Evolutionary conservation across 176 grass and related monocot genomes (phyloP).

Genomic region (Juncus inflexus): DNA sequence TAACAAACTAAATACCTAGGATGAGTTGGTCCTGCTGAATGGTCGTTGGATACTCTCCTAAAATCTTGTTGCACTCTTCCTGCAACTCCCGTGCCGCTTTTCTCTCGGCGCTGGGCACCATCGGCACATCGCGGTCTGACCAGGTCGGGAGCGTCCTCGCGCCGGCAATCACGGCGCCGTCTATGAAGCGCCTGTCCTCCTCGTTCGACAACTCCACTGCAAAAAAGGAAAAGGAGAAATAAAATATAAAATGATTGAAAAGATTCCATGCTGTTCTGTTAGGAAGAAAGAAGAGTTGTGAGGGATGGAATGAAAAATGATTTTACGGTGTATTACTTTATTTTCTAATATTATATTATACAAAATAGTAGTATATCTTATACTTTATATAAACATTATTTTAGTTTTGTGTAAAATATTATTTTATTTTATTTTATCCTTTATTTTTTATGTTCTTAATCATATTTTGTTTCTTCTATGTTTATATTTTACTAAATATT

Average conservation of each 20-base stretch:
- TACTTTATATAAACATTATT: too few relatives aligned
- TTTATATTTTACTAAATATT: too few relatives aligned
- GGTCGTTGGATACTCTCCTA: constrained; percentile 65
- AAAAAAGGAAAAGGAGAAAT: constrained; percentile 6
- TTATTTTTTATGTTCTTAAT: too few relatives aligned
- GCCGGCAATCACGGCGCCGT: constrained; percentile 82
- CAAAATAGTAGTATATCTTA: too few relatives aligned
- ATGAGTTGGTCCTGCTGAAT: constrained; percentile 58
- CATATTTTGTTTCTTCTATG: too few relatives aligned
- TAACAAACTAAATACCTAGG: constrained; percentile 38
- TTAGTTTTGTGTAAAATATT: too few relatives aligned
- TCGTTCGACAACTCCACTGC: constrained; percentile 43
- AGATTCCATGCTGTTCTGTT: too few relatives aligned
- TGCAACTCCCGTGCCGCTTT: constrained; percentile 58
- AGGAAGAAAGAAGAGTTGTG: too few relatives aligned
- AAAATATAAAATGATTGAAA: not conserved
- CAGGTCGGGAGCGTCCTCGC: constrained; percentile 85
- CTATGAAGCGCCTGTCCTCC: constrained; percentile 58
- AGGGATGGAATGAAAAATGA: too few relatives aligned
- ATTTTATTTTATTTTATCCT: too few relatives aligned
- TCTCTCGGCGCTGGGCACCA: constrained; percentile 72
- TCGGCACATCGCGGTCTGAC: constrained; percentile 76
- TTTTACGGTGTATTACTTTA: too few relatives aligned
- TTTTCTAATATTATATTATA: too few relatives aligned
- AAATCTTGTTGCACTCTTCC: constrained; percentile 74